Conservation (phyloP, 2,329 filamentous ascomycete species). For the Fusarium sp. region DNA sequence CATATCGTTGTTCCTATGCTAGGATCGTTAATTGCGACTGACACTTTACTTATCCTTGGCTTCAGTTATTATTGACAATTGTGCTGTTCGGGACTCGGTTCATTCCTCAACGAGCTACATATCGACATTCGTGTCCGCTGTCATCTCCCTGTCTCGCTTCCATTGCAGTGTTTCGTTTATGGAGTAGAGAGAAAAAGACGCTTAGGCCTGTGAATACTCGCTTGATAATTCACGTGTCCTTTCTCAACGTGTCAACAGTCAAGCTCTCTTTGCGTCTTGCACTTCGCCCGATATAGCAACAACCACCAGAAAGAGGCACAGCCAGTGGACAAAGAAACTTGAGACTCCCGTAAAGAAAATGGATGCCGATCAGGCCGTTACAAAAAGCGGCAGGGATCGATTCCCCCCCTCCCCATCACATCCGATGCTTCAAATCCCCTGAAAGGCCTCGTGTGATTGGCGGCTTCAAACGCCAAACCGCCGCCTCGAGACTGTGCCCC, state of each 20-base stretch:
- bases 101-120: slow-evolving; percentile 24
- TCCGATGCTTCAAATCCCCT: slow-evolving; percentile 41
- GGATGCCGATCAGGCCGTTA: slow-evolving; percentile 45
- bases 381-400: slow-evolving; percentile 41
- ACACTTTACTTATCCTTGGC: slow-evolving; percentile 23
- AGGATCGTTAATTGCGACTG: slow-evolving; percentile 34
- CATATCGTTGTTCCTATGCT: slow-evolving; percentile 20
- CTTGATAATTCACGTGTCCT: slow-evolving; percentile 22
- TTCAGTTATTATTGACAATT: slow-evolving; percentile 17
- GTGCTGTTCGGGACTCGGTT: slow-evolving; percentile 18
- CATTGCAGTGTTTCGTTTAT: slow-evolving; percentile 34
- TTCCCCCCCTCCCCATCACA: slow-evolving; percentile 29
- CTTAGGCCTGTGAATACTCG: slow-evolving; percentile 15
- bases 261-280: slow-evolving; percentile 23
- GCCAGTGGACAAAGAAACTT: slow-evolving; percentile 21
- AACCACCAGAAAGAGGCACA: slow-evolving; percentile 22
- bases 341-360: slow-evolving; percentile 24
- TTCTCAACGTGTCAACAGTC: slow-evolving; percentile 26
- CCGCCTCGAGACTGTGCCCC: slow-evolving; percentile 31
- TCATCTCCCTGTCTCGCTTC: slow-evolving; percentile 39
- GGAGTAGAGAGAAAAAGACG: slow-evolving; percentile 4
- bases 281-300: slow-evolving; percentile 23
- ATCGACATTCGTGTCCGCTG: slow-evolving; percentile 10
- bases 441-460: slow-evolving; percentile 42
- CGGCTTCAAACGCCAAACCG: slow-evolving; percentile 42